phyloP scores from a whole-genome alignment of 1,284 basidiomycete genomes.

The Xanthoconium separans region DNA sequence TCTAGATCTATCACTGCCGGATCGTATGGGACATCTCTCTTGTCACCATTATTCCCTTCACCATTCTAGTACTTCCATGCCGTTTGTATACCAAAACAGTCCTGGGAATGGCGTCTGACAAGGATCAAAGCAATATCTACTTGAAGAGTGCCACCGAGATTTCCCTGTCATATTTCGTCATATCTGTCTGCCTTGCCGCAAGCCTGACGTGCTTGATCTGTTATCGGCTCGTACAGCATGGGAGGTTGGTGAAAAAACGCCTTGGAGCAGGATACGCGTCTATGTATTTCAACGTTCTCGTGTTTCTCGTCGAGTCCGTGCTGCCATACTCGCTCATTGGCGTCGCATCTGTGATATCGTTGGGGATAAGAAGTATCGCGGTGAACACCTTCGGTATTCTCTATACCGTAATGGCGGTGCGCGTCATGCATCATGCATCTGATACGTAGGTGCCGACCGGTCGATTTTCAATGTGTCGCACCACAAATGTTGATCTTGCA shows the following conservation, averaged over 20 bases:
- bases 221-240: conserved; percentile 5
- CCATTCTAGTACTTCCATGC: background rate
- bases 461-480: conserved; percentile 11
- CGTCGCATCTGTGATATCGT: conserved; percentile 10
- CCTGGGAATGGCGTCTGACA: conserved; percentile 7
- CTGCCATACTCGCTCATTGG: conserved; percentile 14
- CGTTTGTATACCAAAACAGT: background rate
- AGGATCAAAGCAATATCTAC: background rate
- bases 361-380: conserved; percentile 1
- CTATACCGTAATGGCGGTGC: conserved; percentile 11
- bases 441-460: too few species aligned
- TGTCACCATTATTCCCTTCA: too few species aligned
- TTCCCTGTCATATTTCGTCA: conserved; percentile 5
- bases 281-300: conserved; percentile 2
- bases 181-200: conserved; percentile 1
- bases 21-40: too few species aligned
- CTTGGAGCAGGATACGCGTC: background rate
- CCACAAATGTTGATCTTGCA: conserved; percentile 21
- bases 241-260: background rate
- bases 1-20: too few species aligned
- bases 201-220: conserved; percentile 15
- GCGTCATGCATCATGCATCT: background rate
- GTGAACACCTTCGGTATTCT: conserved; percentile 6
- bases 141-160: conserved; percentile 1
- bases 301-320: conserved; percentile 17